A percentile compares a stretch with the other conserved stretches of the same genome.
These are phyloP conservation scores for Podaxis rugospora DNA, from an alignment of 768 basidiomycete genomes.

Conservation along the genomic window DNA sequence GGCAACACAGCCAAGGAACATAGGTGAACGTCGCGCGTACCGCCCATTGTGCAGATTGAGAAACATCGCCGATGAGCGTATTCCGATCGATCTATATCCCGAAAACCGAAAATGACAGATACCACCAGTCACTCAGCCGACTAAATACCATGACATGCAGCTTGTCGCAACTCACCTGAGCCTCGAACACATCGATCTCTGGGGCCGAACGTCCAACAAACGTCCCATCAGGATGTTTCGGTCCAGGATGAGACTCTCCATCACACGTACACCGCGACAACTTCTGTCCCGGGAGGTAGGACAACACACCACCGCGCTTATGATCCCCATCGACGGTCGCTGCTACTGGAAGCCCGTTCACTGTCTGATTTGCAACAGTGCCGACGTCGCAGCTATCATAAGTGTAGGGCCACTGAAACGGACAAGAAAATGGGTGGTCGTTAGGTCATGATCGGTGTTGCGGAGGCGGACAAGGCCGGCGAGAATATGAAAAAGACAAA, in stretches of 20 bases:
- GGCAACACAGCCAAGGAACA: neutral
- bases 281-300: conserved; percentile 76
- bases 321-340: conserved; percentile 58
- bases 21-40: conserved; percentile 34
- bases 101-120: neutral
- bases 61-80: conserved; percentile 56
- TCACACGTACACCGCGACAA: conserved; percentile 84
- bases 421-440: neutral
- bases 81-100: conserved; percentile 37
- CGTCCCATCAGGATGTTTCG: conserved; percentile 64
- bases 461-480: neutral
- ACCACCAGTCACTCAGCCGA: neutral
- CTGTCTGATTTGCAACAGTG: conserved; percentile 76
- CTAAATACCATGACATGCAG: neutral
- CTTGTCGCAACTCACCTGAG: conserved; percentile 41
- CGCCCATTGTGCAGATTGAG: conserved; percentile 83
- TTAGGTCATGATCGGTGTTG: neutral
- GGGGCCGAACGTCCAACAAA: conserved; percentile 83
- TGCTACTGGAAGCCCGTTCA: conserved; percentile 62
- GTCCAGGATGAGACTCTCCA: conserved; percentile 82
- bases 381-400: conserved; percentile 85
- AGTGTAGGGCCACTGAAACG: conserved; percentile 70
- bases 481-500: neutral
- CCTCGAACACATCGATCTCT: conserved; percentile 90
- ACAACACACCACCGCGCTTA: conserved; percentile 42